Base-by-base conservation (phyloP, 2,329 filamentous ascomycete species). In the Trichoderma arundinaceum region DNA sequence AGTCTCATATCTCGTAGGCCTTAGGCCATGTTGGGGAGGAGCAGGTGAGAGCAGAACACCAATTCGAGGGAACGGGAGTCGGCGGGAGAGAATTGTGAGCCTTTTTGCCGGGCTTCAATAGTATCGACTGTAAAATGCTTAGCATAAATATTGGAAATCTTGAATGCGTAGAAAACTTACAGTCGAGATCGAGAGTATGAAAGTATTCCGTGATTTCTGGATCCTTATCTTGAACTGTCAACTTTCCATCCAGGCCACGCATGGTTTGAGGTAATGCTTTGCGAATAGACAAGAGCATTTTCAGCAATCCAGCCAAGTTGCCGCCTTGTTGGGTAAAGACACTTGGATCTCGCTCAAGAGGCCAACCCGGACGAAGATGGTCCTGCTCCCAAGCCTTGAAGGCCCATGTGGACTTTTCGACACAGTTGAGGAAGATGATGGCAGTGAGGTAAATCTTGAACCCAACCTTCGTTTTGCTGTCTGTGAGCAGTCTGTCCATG, bases 341-440 rank as follows among this genome's bases (percentile, higher is more conserved):
- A 57, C 79, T 77, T 0, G 87, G 87, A 7, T 84, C 83, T 43
- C 79, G 75, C 71, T 87, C 85, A 3, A 90, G 78, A 4, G 88
- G 88, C 87, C 87, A 90, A 49, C 83, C 81, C 0, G 82, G 81
- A 2, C 84, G 81, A 32, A 88, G 81, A 57, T 84, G 83, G 64
- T 86, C 82, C 72, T 89, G 85, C 70, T 89, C 86, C 86, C 87
- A 90, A 1, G 85, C 86, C 68, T 88, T 88, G 77, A 89, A 89
- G 0, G 86, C 84, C 88, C 87, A 90, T 0, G 87, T 89, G 0
- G 86, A 87, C 76, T 89, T 90, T 72, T 90, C 88, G 13, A 89
- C 80, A 69, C 86, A 88, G 71, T 88, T 88, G 54, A 90, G 81
- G 68, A 89, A 84, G 62, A 90, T 84, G 64, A 90, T 75, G 3